Evolutionary conservation across 768 basidiomycete genomes (phyloP), one percentile per base, ranked within the genome.

Genomic region (Mrakia gelida): DNA sequence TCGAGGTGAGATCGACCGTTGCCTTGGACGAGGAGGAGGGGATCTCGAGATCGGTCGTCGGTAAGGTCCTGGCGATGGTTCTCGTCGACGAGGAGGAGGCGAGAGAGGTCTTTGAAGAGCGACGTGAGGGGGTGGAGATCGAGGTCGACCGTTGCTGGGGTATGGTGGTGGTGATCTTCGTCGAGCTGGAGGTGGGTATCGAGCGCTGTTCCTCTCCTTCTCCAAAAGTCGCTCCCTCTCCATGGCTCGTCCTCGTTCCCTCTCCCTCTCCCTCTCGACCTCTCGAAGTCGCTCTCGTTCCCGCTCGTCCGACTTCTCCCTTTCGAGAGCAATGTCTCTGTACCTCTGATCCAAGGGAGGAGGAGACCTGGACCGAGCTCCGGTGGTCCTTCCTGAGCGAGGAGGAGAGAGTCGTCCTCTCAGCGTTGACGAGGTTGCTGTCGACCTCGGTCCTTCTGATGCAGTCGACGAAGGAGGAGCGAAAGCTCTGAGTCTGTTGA

Each of bases 231-330:
- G 34, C 26, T 70, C 67, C 67, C 21, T 41, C 67, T 70, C 67
- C 32, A 70, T 32, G 38, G 67, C 67, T 5, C 67, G 67, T 26
- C 67, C 67, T 38, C 67, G 67, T 30, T 70, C 34, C 38, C 67
- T 45, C 23, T 70, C 67, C 38, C 26, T 23, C 38, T 70, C 67
- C 11, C 67, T 32, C 41, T 70, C 67, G 34, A 70, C 41, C 23
- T 70, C 38, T n/a, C 67, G 67, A 15, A 70, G 67, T 41, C 67
- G 34, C 10, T 70, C 67, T 41, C 41, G 67, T 30, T 70, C 67
- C 9, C 67, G 67, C 38, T 70, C 41, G 26, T 70, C 67, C 21
- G 67, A 26, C 26, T 41, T 34, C n/a, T 41, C 26, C 11, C 67
- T 41, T 23, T 70, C 67, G 16, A 38, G 9, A 9, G 34, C 34